Conservation (phyloP, 352 stramenopile species). For the Pythium phragmitis region DNA sequence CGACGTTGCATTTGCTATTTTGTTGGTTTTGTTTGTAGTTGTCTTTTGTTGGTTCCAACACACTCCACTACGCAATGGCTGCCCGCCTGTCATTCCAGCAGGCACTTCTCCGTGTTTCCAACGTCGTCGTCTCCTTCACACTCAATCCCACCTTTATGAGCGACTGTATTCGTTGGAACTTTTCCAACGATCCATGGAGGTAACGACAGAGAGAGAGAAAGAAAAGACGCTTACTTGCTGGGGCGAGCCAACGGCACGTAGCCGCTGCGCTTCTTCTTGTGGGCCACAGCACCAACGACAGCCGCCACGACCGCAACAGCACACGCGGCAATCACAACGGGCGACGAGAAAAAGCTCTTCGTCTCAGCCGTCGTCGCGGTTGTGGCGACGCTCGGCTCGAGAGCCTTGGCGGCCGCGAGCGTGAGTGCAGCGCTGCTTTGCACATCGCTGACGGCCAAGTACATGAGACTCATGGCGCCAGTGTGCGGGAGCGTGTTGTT, state of each 20-base stretch:
- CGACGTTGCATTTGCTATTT: slow-evolving; percentile 1
- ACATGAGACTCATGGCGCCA: slow-evolving; percentile 79
- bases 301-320: slow-evolving; percentile 26
- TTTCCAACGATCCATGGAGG: too few relatives aligned
- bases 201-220: too few relatives aligned
- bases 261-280: slow-evolving; percentile 50
- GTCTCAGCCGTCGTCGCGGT: background rate
- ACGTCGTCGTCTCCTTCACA: too few relatives aligned
- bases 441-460: slow-evolving; percentile 69
- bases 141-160: too few relatives aligned
- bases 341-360: slow-evolving; percentile 1
- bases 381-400: background rate
- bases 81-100: too few relatives aligned
- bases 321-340: slow-evolving; percentile 31
- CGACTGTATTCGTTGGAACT: background rate
- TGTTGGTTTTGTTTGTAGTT: background rate
- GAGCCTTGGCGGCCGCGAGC: slow-evolving; percentile 17
- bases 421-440: slow-evolving; percentile 14
- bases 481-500: slow-evolving; percentile 80
- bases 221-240: slow-evolving; percentile 2
- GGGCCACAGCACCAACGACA: slow-evolving; percentile 26
- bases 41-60: too few relatives aligned
- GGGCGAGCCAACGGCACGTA: slow-evolving; percentile 45
- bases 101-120: too few relatives aligned
- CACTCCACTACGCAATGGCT: too few relatives aligned